Evolutionary conservation across 495 filamentous ascomycete genomes (phyloP).

Genomic region (Chaetomium cochliodes): DNA sequence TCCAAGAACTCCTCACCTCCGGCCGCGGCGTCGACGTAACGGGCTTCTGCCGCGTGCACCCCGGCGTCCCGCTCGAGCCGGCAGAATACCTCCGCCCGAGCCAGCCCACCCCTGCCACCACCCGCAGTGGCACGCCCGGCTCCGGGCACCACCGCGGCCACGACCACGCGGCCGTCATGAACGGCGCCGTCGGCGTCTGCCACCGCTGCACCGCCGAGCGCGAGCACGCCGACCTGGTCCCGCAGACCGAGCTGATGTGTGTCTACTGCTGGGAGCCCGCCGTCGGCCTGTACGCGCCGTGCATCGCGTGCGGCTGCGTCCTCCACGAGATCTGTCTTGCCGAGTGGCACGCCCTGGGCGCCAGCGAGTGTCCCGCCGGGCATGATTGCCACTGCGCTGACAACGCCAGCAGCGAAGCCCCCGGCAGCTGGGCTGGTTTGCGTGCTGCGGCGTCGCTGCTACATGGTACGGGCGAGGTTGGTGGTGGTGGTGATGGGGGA

Average conservation of each 20-base stretch:
- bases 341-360: slow-evolving; percentile 50
- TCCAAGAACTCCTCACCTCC: slow-evolving; percentile 40
- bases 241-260: slow-evolving; percentile 56
- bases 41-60: slow-evolving; percentile 57
- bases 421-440: slow-evolving; percentile 42
- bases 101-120: not conserved
- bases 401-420: slow-evolving; percentile 41
- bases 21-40: slow-evolving; percentile 57
- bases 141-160: slow-evolving; percentile 34
- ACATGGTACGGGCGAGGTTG: not conserved
- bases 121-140: not conserved
- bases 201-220: slow-evolving; percentile 41
- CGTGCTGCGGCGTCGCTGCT: slow-evolving; percentile 21
- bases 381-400: slow-evolving; percentile 51
- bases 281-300: slow-evolving; percentile 56
- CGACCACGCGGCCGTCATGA: not conserved
- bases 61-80: slow-evolving; percentile 52
- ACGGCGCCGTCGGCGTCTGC: slow-evolving; percentile 55
- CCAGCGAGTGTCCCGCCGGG: slow-evolving; percentile 48
- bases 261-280: slow-evolving; percentile 60
- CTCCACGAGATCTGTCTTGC: slow-evolving; percentile 55
- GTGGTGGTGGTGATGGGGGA: not conserved
- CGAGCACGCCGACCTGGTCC: slow-evolving; percentile 43
- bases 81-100: slow-evolving; percentile 39
- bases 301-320: slow-evolving; percentile 61